Evolutionary conservation across 1,284 basidiomycete genomes (phyloP).

Genomic region (Heterobasidion parviporum): DNA sequence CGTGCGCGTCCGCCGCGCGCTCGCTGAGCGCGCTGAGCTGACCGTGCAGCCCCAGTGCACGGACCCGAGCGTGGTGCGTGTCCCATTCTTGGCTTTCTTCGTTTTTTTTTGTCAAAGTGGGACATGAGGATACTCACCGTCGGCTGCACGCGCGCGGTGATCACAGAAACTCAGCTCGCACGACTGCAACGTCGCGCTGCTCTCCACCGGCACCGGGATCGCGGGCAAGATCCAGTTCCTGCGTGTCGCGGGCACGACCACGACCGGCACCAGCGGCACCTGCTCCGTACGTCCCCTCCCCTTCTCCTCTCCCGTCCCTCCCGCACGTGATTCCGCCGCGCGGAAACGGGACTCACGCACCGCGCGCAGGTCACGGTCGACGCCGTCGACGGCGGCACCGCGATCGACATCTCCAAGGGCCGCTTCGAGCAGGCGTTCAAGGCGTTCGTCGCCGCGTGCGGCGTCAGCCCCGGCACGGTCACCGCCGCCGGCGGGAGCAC

Average conservation of each 20-base stretch:
- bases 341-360: background rate
- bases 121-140: too few species aligned
- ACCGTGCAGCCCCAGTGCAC: background rate
- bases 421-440: background rate
- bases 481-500: background rate
- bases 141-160: background rate
- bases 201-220: background rate
- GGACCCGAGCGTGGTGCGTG: background rate
- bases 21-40: background rate
- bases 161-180: background rate
- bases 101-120: too few species aligned
- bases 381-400: background rate
- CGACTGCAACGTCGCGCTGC: background rate
- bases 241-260: background rate
- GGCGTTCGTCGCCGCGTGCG: background rate
- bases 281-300: background rate
- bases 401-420: background rate
- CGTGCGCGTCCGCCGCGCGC: background rate
- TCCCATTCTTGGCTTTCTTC: background rate
- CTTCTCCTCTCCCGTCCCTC: background rate
- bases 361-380: background rate
- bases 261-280: background rate
- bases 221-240: background rate
- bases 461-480: background rate
- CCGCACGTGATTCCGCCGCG: background rate